These are phyloP conservation scores for Moricandia arvensis DNA, from an alignment of 345 rosid genomes.

Conservation along the genomic window DNA sequence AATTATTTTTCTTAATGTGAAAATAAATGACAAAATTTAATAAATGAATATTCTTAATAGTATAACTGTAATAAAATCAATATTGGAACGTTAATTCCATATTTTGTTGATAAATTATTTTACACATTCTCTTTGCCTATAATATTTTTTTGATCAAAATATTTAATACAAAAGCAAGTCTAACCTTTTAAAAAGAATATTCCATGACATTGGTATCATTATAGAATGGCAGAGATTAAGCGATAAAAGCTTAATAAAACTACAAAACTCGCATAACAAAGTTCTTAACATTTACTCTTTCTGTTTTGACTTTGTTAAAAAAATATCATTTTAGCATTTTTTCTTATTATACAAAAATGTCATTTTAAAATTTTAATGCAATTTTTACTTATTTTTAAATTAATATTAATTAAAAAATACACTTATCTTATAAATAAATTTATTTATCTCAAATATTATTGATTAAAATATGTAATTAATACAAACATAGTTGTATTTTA, in stretches of 20 bases:
- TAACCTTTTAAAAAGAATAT: neutral
- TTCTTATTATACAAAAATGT: too few species aligned
- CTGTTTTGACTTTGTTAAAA: too few species aligned
- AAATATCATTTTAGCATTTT: too few species aligned
- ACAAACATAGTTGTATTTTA: too few species aligned
- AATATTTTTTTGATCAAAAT: neutral
- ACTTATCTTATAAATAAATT: too few species aligned
- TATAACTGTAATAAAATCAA: neutral
- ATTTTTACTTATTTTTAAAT: too few species aligned
- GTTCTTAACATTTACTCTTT: neutral
- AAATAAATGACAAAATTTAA: neutral
- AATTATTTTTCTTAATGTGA: neutral
- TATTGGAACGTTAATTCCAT: neutral
- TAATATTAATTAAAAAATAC: too few species aligned
- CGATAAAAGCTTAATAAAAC: neutral
- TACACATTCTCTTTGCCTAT: neutral
- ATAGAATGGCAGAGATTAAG: neutral
- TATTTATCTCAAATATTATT: too few species aligned
- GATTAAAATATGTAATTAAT: too few species aligned
- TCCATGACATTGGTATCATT: neutral
- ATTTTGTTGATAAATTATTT: neutral
- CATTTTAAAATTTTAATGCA: too few species aligned
- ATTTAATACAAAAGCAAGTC: neutral
- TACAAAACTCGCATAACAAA: slow-evolving; percentile 5
- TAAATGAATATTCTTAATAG: neutral